Percentiles rank a stretch among this genome's conserved stretches.
Evolutionary conservation across 2,329 filamentous ascomycete genomes (phyloP).

Genomic region (Plenodomus tracheiphilus): DNA sequence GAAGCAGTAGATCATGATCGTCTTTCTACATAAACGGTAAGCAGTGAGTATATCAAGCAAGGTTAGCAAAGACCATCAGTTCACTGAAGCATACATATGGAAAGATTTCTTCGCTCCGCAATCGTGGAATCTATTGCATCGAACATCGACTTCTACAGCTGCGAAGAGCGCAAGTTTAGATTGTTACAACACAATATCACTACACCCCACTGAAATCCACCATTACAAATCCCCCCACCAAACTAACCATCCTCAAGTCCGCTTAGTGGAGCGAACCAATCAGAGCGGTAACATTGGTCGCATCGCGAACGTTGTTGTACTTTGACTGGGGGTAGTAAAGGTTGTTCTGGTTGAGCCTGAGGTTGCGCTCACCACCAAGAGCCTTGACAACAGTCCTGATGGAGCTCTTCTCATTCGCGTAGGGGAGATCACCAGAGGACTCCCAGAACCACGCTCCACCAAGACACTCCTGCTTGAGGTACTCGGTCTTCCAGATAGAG

Average conservation of each 20-base stretch:
- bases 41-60: no score
- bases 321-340: slow-evolving; percentile 28
- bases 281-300: slow-evolving; percentile 3
- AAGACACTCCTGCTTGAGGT: slow-evolving; percentile 25
- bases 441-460: slow-evolving; percentile 41
- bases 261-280: neutral
- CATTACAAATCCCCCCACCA: no score
- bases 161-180: no score
- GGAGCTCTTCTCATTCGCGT: slow-evolving; percentile 22
- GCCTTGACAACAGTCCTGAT: slow-evolving; percentile 15
- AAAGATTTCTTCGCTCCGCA: no score
- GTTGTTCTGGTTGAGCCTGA: slow-evolving; percentile 15
- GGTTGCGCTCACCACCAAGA: slow-evolving; percentile 14
- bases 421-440: slow-evolving; percentile 21
- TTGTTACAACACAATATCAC: no score
- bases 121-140: no score
- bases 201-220: no score
- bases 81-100: no score
- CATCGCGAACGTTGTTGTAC: slow-evolving; percentile 24
- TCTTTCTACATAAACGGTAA: no score
- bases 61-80: no score
- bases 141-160: no score
- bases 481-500: slow-evolving; percentile 26
- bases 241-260: neutral
- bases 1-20: no score